phyloP scores from a whole-genome alignment of 306 rosid species.

The Oxytropis ochrocephala region DNA sequence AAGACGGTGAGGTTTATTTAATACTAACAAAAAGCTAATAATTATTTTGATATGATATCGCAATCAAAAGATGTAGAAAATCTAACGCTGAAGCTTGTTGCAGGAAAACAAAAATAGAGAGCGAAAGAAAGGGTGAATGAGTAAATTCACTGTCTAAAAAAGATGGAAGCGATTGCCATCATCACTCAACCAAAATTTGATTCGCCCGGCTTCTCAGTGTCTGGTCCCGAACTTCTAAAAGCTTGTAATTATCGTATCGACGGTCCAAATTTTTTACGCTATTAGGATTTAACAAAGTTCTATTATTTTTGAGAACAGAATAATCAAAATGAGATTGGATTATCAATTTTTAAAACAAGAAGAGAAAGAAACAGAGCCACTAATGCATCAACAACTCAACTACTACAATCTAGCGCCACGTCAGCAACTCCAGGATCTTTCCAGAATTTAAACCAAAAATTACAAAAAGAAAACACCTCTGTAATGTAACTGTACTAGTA shows the following conservation, averaged over 20 bases:
- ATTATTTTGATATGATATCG: conserved; percentile 1
- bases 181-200: neutral
- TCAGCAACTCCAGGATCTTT: conserved; percentile 23
- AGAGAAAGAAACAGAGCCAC: neutral
- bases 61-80: neutral
- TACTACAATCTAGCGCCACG: conserved; percentile 30
- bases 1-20: neutral
- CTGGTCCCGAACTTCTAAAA: neutral
- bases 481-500: neutral
- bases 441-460: neutral
- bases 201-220: neutral
- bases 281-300: neutral
- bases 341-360: neutral
- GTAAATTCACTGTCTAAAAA: neutral
- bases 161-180: conserved; percentile 1
- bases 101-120: neutral
- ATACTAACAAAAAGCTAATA: neutral
- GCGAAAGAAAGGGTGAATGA: neutral
- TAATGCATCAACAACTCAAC: neutral
- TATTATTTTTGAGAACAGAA: neutral
- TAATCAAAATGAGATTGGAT: neutral
- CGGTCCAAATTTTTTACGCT: neutral
- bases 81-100: neutral
- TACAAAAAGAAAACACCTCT: neutral
- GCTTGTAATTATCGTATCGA: neutral